Evolutionary conservation across 2,329 filamentous ascomycete genomes (phyloP).

Genomic region (Aureobasidium sp.): DNA sequence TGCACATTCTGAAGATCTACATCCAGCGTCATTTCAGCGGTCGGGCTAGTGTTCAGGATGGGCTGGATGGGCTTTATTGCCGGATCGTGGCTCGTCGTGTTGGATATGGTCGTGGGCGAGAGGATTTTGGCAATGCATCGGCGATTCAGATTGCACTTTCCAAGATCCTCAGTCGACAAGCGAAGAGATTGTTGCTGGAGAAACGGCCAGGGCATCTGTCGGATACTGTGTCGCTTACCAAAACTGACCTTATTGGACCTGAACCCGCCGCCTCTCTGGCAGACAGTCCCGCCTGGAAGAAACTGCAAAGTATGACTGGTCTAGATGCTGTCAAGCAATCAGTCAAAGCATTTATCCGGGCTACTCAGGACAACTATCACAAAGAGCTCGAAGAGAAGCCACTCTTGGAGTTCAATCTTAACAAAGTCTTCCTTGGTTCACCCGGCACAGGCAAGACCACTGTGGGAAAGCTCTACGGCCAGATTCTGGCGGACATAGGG

Average conservation of each 20-base stretch:
- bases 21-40: conserved; percentile 43
- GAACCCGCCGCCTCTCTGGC: neutral
- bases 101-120: neutral
- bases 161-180: neutral
- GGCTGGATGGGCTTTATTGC: neutral
- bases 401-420: neutral
- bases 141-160: neutral
- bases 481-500: conserved; percentile 43
- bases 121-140: neutral
- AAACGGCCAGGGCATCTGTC: neutral
- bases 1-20: conserved; percentile 50
- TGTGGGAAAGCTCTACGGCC: conserved; percentile 61
- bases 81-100: neutral
- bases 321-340: neutral
- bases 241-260: neutral
- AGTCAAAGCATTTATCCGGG: neutral
- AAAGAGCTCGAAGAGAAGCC: neutral
- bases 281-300: neutral
- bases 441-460: conserved; percentile 78
- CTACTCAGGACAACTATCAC: neutral
- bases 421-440: conserved; percentile 55
- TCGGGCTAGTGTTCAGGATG: neutral
- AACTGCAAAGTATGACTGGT: neutral
- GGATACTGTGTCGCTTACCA: neutral
- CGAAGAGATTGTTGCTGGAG: neutral